Conservation (phyloP, 202 grass and related monocot species). For the Zizania palustris region DNA sequence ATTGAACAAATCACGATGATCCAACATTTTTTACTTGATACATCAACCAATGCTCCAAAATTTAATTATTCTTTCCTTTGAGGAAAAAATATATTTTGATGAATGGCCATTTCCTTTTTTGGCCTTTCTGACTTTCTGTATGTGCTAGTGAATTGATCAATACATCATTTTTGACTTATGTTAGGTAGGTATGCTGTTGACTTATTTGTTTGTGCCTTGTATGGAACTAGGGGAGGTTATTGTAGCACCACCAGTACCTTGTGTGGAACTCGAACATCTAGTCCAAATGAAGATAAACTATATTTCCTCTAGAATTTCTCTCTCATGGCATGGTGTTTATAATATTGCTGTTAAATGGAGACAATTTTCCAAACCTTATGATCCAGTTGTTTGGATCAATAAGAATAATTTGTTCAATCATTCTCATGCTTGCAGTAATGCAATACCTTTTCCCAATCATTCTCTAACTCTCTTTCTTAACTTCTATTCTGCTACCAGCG, state of each 20-base stretch:
- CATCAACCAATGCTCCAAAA: not conserved
- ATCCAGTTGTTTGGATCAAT: constrained; percentile 99
- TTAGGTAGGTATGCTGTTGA: not conserved
- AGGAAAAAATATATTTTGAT: not conserved
- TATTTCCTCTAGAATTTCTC: constrained; percentile 61
- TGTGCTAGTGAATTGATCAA: constrained; percentile 14
- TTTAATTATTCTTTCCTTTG: not conserved
- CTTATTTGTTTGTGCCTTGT: not conserved
- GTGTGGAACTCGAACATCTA: constrained; percentile 56
- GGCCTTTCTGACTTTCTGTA: not conserved
- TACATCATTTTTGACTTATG: not conserved
- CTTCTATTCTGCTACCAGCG: constrained; percentile 52
- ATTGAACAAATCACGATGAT: not conserved
- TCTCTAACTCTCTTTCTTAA: constrained; percentile 24
- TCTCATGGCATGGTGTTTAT: constrained; percentile 93
- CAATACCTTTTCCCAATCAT: not conserved
- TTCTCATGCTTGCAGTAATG: not conserved
- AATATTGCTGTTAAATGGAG: constrained; percentile 91
- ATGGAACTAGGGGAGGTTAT: constrained; percentile 71
- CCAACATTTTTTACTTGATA: not conserved
- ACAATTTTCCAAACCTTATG: constrained; percentile 96
- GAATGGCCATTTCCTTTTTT: not conserved
- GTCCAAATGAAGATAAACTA: constrained; percentile 74
- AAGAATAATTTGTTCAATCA: constrained; percentile 50
- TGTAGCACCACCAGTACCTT: constrained; percentile 80